Base-by-base conservation (phyloP, 768 basidiomycete genomes). In the Boletus pseudo-olivaceus region DNA sequence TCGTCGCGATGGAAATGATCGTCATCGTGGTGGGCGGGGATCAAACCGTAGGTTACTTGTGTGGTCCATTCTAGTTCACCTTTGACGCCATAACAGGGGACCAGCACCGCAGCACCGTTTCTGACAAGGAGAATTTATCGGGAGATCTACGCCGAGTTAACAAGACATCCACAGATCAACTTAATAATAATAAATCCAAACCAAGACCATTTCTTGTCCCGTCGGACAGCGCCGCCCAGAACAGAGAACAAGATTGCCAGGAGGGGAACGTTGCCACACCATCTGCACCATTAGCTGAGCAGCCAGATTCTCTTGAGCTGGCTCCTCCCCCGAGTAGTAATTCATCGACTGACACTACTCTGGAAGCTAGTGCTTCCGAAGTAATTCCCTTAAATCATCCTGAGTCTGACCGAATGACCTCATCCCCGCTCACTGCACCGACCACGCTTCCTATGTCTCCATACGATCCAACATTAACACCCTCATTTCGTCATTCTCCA, bases 401-500 rank as follows among this genome's bases (percentile, higher is more conserved):
- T 10, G 45, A 40, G 11, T 26, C 45, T 27, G 60, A 64, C 17
- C 54, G 40, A 38, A 56, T 41, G 43, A 42, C 42, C 9, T 55
- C 58, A 49, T 67, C 72, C 30, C 73, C 72, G 6, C 57, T 54
- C 9, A 51, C 60, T n/a, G 63, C 56, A 8, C 60, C 65, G 15
- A 55, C 61, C 29, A 51, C 64, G 8, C 72, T 84, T 44, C 83
- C 85, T 8, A 75, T 82, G 61, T 90, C 89, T 6, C 89, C 89
- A 2, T 91, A 90, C 54, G 80, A 91, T 64, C 89, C 89, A 34
- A 76, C 82, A 14, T 73, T 80, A 33, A 89, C 89, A 1, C 89
- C 89, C 1, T 80, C 87, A 5, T 90, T 90, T 68, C 82, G 86
- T 37, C 88, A 90, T 68, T 88, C 87, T 10, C 85, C 87, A 17